Evolutionary conservation across 805 yeast genomes (phyloP).

Genomic region (Sugiyamaella qingdaonensis): DNA sequence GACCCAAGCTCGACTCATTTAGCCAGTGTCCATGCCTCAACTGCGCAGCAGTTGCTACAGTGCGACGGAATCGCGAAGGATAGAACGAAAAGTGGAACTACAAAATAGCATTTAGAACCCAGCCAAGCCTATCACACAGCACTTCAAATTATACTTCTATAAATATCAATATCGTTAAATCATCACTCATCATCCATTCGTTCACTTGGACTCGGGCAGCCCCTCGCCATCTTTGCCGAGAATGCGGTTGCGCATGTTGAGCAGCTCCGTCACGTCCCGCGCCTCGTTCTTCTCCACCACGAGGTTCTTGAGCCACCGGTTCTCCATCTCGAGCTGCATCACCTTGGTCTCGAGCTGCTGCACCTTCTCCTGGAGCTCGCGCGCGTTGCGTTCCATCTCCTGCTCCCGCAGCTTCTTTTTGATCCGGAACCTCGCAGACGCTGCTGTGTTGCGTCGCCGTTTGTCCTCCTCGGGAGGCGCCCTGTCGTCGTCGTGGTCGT

Average conservation of each 20-base stretch:
- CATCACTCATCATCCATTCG: background rate
- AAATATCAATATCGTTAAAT: background rate
- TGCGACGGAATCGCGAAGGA: too few species aligned
- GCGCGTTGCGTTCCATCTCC: conserved; percentile 75
- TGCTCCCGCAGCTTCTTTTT: conserved; percentile 90
- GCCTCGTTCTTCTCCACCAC: conserved; percentile 66
- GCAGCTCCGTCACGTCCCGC: conserved; percentile 28
- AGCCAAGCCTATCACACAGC: too few species aligned
- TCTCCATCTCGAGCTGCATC: conserved; percentile 89
- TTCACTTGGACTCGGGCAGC: background rate
- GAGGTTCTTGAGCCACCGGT: conserved; percentile 73
- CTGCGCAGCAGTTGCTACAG: too few species aligned
- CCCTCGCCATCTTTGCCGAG: conserved; percentile 9
- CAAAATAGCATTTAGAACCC: too few species aligned
- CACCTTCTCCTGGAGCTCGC: conserved; percentile 67
- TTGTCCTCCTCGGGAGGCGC: conserved; percentile 56
- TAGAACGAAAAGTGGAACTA: too few species aligned
- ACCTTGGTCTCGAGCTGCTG: conserved; percentile 64
- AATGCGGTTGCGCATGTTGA: conserved; percentile 25
- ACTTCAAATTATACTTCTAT: background rate
- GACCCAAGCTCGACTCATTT: too few species aligned
- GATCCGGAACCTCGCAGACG: conserved; percentile 88
- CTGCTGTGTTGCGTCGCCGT: conserved; percentile 86
- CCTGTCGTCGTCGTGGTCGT: conserved; percentile 27
- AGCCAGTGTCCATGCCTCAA: too few species aligned